Evolutionary conservation across 2,329 filamentous ascomycete genomes (phyloP), one percentile per base, ranked within the genome.

Genomic region (Aspergillus eucalypticola): DNA sequence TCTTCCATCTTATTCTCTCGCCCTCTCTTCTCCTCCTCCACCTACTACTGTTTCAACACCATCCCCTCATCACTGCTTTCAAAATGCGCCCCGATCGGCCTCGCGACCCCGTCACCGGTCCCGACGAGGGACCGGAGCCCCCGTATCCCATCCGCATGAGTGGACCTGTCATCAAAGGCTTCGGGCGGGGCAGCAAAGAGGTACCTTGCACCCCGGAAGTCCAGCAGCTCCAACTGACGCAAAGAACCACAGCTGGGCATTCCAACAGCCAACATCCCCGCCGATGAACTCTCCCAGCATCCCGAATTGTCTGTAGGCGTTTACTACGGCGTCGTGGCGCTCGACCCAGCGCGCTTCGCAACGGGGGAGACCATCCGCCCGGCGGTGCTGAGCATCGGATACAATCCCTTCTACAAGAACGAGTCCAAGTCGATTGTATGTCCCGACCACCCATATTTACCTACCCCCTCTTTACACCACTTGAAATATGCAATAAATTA

Each of bases 381-480:
- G 1, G 95, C 96, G 84, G 92, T 96, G 66, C 90, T 97, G 88
- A 91, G 88, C 62, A 94, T 97, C 66, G 95, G 95, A 48, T 98
- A 93, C 84, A 99, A 98, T 78, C 95, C 95, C 0, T 98, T 93
- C 79, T 99, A 96, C 84, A 92, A 93, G 75, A 98, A 99, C 82
- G 88, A 84, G 4, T 87, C 91, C 50, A 88, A 91, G 63, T 91
- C 86, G 64, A 92, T 95, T 72, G 83, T 82, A 76, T 44, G 77
- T 79, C 42, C n/a, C n/a, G n/a, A n/a, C n/a, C n/a, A n/a, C n/a
- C n/a, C n/a, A n/a, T n/a, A n/a, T n/a, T n/a, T n/a, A n/a, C n/a
- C n/a, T n/a, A n/a, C n/a, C n/a, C n/a, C 41, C 35, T 55, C n/a
- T 10, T 32, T 8, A 11, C 4, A 5, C 32, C 11, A 2, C 4